phyloP scores from a whole-genome alignment of 1,139 yeast species.

The Taiozyma sp. region DNA sequence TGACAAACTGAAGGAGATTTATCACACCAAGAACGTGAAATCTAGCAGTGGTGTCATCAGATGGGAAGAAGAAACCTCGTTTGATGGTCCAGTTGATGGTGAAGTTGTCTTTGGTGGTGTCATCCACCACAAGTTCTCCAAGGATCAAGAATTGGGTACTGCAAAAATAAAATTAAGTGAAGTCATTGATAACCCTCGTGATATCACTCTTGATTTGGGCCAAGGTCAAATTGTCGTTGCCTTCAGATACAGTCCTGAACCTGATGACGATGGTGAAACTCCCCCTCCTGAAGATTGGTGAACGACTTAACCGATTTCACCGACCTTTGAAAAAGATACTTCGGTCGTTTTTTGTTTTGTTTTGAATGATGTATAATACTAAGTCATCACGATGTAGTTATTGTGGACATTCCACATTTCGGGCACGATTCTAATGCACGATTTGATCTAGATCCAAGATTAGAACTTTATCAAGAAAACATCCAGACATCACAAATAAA shows the following conservation, averaged over 20 bases:
- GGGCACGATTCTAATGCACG: not conserved
- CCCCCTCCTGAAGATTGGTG: slow-evolving; percentile 19
- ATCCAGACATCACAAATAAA: not conserved
- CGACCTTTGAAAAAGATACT: not conserved
- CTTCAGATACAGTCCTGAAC: slow-evolving; percentile 23
- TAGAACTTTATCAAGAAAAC: not conserved
- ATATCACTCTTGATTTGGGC: slow-evolving; percentile 19
- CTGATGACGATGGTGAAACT: slow-evolving; percentile 10
- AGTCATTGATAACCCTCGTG: slow-evolving; percentile 25
- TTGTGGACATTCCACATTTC: too few species aligned
- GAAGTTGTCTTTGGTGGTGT: slow-evolving; percentile 54
- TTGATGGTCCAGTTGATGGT: slow-evolving; percentile 62
- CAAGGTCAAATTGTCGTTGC: slow-evolving; percentile 21
- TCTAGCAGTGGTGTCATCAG: slow-evolving; percentile 40
- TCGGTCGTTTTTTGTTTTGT: not conserved
- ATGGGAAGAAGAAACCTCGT: slow-evolving; percentile 66
- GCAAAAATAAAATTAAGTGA: slow-evolving; percentile 41
- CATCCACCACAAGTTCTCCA: slow-evolving; percentile 73
- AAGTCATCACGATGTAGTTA: not conserved
- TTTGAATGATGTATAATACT: not conserved
- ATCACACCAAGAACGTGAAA: slow-evolving; percentile 62
- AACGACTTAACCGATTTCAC: not conserved
- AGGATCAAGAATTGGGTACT: slow-evolving; percentile 60
- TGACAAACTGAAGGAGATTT: slow-evolving; percentile 52
- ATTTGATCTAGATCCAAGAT: not conserved